A percentile compares a stretch with the other conserved stretches of the same genome.
phyloP scores from a whole-genome alignment of 2,329 filamentous ascomycete species.

The Colletotrichum sidae region DNA sequence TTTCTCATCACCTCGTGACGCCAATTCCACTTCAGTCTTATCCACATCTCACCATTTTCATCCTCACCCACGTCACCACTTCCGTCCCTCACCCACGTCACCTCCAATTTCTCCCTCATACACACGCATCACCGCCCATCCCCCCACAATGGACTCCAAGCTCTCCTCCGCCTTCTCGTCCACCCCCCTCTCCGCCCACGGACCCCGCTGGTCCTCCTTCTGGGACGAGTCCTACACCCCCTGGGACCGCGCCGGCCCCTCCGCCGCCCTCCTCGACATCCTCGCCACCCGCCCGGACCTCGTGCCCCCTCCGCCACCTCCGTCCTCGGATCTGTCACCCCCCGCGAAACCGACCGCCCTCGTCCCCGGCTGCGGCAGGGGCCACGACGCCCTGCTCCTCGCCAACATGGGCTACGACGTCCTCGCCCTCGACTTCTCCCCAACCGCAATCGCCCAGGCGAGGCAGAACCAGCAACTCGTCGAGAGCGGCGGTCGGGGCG shows the following conservation, averaged over 20 bases:
- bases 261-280: conserved; percentile 65
- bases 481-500: conserved; percentile 40
- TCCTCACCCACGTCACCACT: too few relatives aligned
- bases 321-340: background rate
- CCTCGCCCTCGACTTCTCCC: conserved; percentile 77
- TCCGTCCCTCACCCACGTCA: too few relatives aligned
- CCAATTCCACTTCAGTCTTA: too few relatives aligned
- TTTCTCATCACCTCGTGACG: too few relatives aligned
- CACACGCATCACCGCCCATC: background rate
- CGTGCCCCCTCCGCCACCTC: conserved; percentile 45
- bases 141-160: conserved; percentile 28
- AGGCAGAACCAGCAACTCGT: conserved; percentile 52
- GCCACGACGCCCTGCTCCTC: conserved; percentile 84
- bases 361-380: conserved; percentile 85
- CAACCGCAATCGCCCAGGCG: conserved; percentile 58
- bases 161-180: conserved; percentile 50
- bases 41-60: too few relatives aligned
- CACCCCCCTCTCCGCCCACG: conserved; percentile 49
- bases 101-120: too few relatives aligned
- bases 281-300: conserved; percentile 59
- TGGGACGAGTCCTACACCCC: conserved; percentile 60
- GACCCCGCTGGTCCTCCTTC: conserved; percentile 58
- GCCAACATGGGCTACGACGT: conserved; percentile 81
- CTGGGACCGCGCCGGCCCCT: conserved; percentile 69
- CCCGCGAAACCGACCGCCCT: conserved; percentile 59